Evolutionary conservation across 1,284 basidiomycete genomes (phyloP), one percentile per base, ranked within the genome.

Genomic region (Ceratobasidium papillatum): DNA sequence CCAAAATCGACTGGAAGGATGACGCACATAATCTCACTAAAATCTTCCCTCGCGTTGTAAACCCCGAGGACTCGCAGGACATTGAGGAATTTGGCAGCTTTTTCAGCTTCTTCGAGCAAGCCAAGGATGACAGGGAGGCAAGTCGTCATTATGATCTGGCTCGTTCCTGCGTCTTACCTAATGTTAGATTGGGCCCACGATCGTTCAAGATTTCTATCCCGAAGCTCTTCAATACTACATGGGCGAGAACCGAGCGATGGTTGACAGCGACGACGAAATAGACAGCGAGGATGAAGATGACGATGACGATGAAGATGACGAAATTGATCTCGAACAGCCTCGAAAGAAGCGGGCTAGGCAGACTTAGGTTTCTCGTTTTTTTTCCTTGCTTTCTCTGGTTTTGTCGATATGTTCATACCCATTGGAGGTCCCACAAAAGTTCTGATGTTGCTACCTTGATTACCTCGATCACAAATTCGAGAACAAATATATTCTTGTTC

Each of bases 1-100:
- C n/a, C 74, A 88, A 88, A 83, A 93, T 96, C 77, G 82, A 90
- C 81, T 96, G 94, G 94, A 96, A 95, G 82, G 89, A 91, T 77
- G 85, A 90, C 58, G 85, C 89, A 62, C 90, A 93, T 78, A 91
- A 91, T 65, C 82, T 96, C 79, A 90, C 89, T 32, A 94, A 94
- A 82, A 79, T 91, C 75, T 91, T 94, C 81, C 94, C 94, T 58
- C 89, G 89, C 49, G 56, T 76, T 14, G 76, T 77, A 25, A 87
- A 86, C 74, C 90, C 89, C 47, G 88, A 82, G 27, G 88, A 89
- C n/a, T 85, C 87, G 27, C 88, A 90, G 9, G 75, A 74, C 34
- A 65, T 75, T 27, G 59, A 65, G 22, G 65, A 79, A 22, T 83
- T 87, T 61, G 94, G 94, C 73, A 93, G 90, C 80, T 94, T 96